Base-by-base conservation (phyloP, 1,284 basidiomycete species). In the Fomitiporia mediterranea region DNA sequence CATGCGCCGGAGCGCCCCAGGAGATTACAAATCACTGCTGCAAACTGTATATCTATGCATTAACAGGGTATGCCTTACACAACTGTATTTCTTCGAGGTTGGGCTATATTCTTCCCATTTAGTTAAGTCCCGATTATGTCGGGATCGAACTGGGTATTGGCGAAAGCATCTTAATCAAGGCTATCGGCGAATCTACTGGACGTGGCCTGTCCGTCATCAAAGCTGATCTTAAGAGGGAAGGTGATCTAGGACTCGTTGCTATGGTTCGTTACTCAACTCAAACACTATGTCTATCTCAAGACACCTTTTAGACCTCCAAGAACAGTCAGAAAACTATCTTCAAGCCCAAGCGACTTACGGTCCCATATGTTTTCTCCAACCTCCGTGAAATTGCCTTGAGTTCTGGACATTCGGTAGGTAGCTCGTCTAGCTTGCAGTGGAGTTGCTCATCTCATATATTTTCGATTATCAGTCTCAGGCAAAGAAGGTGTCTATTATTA, bases 91-190 rank as follows among this genome's bases (percentile, higher is more conserved):
- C 6, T 56, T 35, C 61, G 11, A 53, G n/a, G 21, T 21, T 3
- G 3, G n/a, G 30, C 5, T 43, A 32, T 35, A 9, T 40, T 7
- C 5, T 46, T 47, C 61, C 51, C 59, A 21, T 55, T 35, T 66
- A 97, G 89, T 71, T 99, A 46, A 89, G 93, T 64, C 96, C 97
- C 8, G 97, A 99, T 70, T 99, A 99, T 70, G 78, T 94, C 62
- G 96, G 97, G 2, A 79, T 98, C 44, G 97, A 99, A 69, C 81
- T 99, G 0, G 97, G 97, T 30, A 96, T 99, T 58, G 97, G 97
- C 28, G 97, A 99, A 70, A 91, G 89, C 60, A 72, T 99, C 19
- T 78, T 99, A 32, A 83, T 98, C 68, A 99, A 98, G 67, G 94
- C 97, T 13, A 98, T 99, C 57, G 89, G 85, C 19, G 91, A 98